A percentile compares a stretch with the other conserved stretches of the same genome.
Conservation (phyloP, 805 yeast genomes). For the Candida boleticola region DNA sequence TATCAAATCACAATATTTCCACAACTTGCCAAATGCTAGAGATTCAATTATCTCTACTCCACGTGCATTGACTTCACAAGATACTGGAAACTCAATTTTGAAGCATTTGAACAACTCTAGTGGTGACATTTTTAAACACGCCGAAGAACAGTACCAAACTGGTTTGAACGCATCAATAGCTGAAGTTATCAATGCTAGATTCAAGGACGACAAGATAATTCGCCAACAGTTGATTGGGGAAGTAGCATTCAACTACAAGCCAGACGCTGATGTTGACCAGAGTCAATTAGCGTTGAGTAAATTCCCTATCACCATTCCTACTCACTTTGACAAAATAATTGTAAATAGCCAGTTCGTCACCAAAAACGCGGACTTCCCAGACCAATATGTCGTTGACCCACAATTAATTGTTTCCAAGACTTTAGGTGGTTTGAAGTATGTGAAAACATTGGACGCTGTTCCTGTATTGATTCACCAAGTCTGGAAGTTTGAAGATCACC, state of each 20-base stretch:
- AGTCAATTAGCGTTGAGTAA: slow-evolving; percentile 12
- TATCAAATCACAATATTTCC: slow-evolving; percentile 46
- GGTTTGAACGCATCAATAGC: slow-evolving; percentile 82
- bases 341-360: slow-evolving; percentile 37
- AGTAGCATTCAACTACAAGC: slow-evolving; percentile 71
- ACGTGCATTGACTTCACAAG: slow-evolving; percentile 30
- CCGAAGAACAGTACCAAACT: slow-evolving; percentile 50
- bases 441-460: slow-evolving; percentile 48
- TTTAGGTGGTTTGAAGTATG: slow-evolving; percentile 78
- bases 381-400: slow-evolving; percentile 45
- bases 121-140: slow-evolving; percentile 22
- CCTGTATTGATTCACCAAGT: slow-evolving; percentile 77
- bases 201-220: slow-evolving; percentile 61
- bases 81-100: slow-evolving; percentile 32
- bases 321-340: slow-evolving; percentile 50
- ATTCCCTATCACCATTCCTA: slow-evolving; percentile 38
- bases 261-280: slow-evolving; percentile 14
- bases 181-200: slow-evolving; percentile 77
- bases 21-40: slow-evolving; percentile 41
- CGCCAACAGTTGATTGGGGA: slow-evolving; percentile 77
- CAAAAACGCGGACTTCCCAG: slow-evolving; percentile 18
- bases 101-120: slow-evolving; percentile 10
- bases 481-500: slow-evolving; percentile 86
- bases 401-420: slow-evolving; percentile 58
- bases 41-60: slow-evolving; percentile 20